These are phyloP conservation scores for Solanum pinnatisectum DNA, from an alignment of 257 asterid genomes.

Conservation along the genomic window DNA sequence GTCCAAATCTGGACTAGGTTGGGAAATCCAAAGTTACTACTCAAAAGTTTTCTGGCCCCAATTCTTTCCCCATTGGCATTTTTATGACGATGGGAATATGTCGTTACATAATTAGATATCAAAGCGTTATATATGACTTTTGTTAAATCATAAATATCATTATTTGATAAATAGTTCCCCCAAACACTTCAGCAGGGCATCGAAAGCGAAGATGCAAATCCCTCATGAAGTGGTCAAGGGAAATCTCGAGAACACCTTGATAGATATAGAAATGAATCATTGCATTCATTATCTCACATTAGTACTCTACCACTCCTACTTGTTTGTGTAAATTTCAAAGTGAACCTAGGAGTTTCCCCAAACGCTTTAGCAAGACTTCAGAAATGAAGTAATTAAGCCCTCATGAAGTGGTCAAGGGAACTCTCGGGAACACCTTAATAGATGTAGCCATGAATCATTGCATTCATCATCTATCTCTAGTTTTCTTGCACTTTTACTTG, in stretches of 20 bases:
- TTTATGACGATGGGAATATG: no score
- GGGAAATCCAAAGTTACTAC: no score
- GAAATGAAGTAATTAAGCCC: background rate
- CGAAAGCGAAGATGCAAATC: background rate
- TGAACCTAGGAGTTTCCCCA: constrained; percentile 14
- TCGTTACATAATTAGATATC: no score
- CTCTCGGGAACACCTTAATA: background rate
- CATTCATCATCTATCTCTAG: background rate
- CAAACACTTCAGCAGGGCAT: background rate
- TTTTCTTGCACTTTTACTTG: background rate
- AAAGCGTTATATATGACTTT: no score
- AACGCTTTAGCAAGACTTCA: constrained; percentile 15
- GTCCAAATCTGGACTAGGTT: no score
- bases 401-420: background rate
- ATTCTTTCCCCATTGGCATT: no score
- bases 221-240: background rate
- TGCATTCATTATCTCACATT: background rate
- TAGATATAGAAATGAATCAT: background rate
- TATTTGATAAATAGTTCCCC: background rate
- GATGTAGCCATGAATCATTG: background rate
- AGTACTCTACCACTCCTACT: background rate
- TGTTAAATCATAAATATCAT: no score
- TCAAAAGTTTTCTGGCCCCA: no score
- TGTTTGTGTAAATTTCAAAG: background rate
- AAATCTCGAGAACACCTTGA: background rate